Base-by-base conservation (phyloP, 495 filamentous ascomycete genomes). In the Stereocaulon alpinum region DNA sequence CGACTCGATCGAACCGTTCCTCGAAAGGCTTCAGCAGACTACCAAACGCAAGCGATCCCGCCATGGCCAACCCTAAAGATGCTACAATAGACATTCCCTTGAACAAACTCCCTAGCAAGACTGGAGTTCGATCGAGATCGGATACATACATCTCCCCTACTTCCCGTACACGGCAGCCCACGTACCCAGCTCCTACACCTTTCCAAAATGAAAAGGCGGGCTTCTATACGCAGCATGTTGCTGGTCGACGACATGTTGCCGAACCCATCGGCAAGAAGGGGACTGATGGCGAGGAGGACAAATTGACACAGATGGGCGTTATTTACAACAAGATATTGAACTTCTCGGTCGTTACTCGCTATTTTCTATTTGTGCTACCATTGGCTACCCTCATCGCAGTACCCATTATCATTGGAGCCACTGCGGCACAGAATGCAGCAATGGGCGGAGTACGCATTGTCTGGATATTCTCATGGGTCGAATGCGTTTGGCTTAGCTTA, bases 381-480 rank as follows among this genome's bases (percentile, higher is more conserved):
- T 68, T 97, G 34, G 88, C 82, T 34, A 15, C 85, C 2, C 68
- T 88, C 27, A 81, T 98, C 60, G 87, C 90, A 3, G 72, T 89
- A 22, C 91, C 91, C 14, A 88, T 96, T 57, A 80, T 96, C 60
- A 74, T 93, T 40, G 81, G 86, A n/a, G 79, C 83, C 40, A 82
- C 75, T 0, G 70, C 62, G 61, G 73, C 54, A 68, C 73, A 67
- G 34, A 63, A 81, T 45, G 77, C 81, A 14, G 71, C 71, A 6
- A 82, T 88, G 63, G 83, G 78, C 1, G 80, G 80, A 10, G 86
- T 91, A 0, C 75, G 81, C 30, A 76, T 93, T 32, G 80, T 86
- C 56, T 81, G 83, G 77, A 85, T 98, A 64, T 97, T 92, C 66
- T 74, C 84, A 30, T 98, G 93, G 93, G 80, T 98, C 63, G 89